A percentile compares a stretch with the other conserved stretches of the same genome.
Conservation (phyloP, 1,284 basidiomycete genomes). For the Exsudoporus floridanus region DNA sequence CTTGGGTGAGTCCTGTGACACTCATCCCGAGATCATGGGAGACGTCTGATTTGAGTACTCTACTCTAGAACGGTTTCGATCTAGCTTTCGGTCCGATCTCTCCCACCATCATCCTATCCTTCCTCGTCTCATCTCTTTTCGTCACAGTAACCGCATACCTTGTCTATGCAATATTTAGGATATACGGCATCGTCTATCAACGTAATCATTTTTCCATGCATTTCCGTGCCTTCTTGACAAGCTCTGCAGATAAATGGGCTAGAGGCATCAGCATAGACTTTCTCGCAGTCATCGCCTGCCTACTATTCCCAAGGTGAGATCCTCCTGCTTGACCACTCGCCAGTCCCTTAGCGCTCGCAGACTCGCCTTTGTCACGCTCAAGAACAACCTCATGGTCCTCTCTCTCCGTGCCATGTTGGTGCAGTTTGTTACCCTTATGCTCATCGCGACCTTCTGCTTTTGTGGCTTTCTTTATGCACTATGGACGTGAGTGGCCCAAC, state of each 20-base stretch:
- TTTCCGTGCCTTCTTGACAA: conserved; percentile 7
- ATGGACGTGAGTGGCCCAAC: conserved; percentile 67
- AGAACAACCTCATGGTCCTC: conserved; percentile 81
- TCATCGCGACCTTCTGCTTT: conserved; percentile 88
- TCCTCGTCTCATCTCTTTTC: conserved; percentile 16
- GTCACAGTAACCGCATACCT: conserved; percentile 69
- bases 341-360: conserved; percentile 36
- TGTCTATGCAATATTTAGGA: conserved; percentile 70
- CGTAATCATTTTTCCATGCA: conserved; percentile 38
- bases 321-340: neutral
- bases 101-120: neutral
- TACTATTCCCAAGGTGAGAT: conserved; percentile 80
- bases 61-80: conserved; percentile 81
- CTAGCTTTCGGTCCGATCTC: conserved; percentile 68
- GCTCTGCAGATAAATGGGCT: conserved; percentile 54
- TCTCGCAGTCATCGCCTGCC: conserved; percentile 75
- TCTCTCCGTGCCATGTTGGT: conserved; percentile 79
- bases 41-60: conserved; percentile 21
- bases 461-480: conserved; percentile 89
- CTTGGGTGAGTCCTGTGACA: conserved; percentile 57
- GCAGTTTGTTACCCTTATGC: conserved; percentile 78
- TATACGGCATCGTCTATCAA: conserved; percentile 65
- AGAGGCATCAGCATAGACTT: conserved; percentile 66
- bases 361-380: conserved; percentile 83
- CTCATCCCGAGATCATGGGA: conserved; percentile 6